Base-by-base conservation (phyloP, 495 filamentous ascomycete genomes). In the Penicillium lividum region DNA sequence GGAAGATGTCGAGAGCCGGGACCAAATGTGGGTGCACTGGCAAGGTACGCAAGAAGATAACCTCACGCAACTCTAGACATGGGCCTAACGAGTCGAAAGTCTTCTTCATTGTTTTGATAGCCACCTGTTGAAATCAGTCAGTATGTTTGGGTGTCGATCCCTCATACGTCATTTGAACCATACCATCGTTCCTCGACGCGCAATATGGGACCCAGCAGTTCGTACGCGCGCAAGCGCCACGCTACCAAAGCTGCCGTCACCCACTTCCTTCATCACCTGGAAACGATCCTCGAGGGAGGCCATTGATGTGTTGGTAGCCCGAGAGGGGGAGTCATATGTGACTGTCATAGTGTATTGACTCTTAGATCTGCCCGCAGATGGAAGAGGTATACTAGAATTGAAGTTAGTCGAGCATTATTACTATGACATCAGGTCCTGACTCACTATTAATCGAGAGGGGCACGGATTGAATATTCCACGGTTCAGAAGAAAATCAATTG, bases 51-150 rank as follows among this genome's bases (percentile, higher is more conserved):
- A 99, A 80, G 76, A 99, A 99, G 70, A 98, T 92, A 52, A 99
- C 95, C 71, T 99, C 95, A 57, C 94, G 85, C 46, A 99, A 80
- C 68, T 99, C 94, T 58, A 96, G 71, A 70, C 95, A 98, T 42
- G 90, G 90, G 25, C 80, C 75, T 67, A 98, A 90, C 4, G 90
- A 93, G 38, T 98, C 93, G 63, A 98, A 99, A 0, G 89, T 91
- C 83, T 99, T 99, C 82, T 99, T 99, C 95, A 99, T 98, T 16
- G 94, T 97, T 79, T 99, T 99, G 70, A 99, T 97, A 3, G 94
- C 94, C 64, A 98, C 92, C 94, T 98, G 22, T 27, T 22, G 25
- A 77, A 22, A 28, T 48, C 78, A 71, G 64, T 22, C 57, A 55
- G 38, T 54, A 51, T 52, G 43, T 36, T 36, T 36, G 8, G 33